phyloP scores from a whole-genome alignment of 2,329 filamentous ascomycete species.

The Colletotrichum eleusines region DNA sequence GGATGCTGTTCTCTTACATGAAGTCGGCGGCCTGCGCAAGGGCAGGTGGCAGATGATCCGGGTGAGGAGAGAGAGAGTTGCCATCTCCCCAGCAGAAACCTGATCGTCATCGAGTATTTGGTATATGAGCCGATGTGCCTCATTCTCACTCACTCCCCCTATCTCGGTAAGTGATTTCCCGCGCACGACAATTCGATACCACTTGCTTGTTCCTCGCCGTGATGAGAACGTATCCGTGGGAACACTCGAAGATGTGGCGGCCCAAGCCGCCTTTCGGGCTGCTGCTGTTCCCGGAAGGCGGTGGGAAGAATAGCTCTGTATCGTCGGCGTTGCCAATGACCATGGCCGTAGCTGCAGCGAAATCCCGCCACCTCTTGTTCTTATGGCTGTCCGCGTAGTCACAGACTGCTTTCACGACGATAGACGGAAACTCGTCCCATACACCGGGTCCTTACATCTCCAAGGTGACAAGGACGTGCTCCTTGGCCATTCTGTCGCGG shows the following conservation, averaged over 20 bases:
- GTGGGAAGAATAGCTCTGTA: slow-evolving; percentile 16
- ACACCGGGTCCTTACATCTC: slow-evolving; percentile 28
- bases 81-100: not conserved
- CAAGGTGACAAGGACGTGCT: not conserved
- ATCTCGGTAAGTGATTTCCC: not conserved
- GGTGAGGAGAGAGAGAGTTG: not conserved
- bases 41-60: not conserved
- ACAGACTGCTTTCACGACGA: no score
- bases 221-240: slow-evolving; percentile 49
- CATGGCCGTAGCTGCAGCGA: slow-evolving; percentile 17
- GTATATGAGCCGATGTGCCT: not conserved
- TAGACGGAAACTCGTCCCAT: not conserved
- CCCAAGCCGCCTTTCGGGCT: not conserved
- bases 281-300: no score
- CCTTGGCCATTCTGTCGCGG: not conserved
- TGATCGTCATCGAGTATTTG: not conserved
- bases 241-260: slow-evolving; percentile 47
- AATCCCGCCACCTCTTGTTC: not conserved
- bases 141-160: not conserved
- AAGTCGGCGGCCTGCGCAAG: slow-evolving; percentile 12
- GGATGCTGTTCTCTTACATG: not conserved
- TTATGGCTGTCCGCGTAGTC: no score
- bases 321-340: slow-evolving; percentile 36
- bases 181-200: not conserved
- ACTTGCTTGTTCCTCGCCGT: not conserved